phyloP scores from a whole-genome alignment of 2,329 filamentous ascomycete species.

The Pseudomassariella vexata region DNA sequence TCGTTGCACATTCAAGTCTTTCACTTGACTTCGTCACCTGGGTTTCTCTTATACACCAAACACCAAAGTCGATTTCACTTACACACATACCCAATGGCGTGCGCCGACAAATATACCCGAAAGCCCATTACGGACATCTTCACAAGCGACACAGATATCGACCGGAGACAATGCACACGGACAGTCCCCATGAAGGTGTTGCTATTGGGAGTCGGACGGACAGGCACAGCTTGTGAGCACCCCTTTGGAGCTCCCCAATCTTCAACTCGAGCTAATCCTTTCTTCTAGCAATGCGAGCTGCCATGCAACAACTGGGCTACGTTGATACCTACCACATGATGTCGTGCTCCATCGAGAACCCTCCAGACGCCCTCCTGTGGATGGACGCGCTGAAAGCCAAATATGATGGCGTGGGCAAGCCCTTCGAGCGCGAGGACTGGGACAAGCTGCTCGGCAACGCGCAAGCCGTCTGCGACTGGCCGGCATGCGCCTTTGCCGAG shows the following conservation, averaged over 20 bases:
- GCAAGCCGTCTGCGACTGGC: constrained; percentile 65
- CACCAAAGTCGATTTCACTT: too few relatives aligned
- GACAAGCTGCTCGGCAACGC: constrained; percentile 62
- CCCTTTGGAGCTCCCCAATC: neutral
- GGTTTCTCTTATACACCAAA: too few relatives aligned
- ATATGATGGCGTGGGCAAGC: constrained; percentile 49
- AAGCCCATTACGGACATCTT: constrained; percentile 54
- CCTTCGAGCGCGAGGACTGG: constrained; percentile 62
- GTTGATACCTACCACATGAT: constrained; percentile 70
- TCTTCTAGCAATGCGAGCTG: constrained; percentile 52
- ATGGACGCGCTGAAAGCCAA: constrained; percentile 59
- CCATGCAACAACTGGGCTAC: constrained; percentile 61
- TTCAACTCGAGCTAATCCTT: neutral
- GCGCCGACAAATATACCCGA: constrained; percentile 22
- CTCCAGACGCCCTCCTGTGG: constrained; percentile 63
- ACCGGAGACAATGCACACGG: constrained; percentile 58
- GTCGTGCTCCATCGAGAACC: constrained; percentile 58
- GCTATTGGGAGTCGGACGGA: constrained; percentile 62
- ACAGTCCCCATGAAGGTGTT: constrained; percentile 69
- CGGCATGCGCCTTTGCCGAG: constrained; percentile 60
- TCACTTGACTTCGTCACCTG: too few relatives aligned
- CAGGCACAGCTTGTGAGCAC: constrained; percentile 61
- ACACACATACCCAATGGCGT: too few relatives aligned
- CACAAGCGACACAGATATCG: constrained; percentile 62
- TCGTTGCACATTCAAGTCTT: too few relatives aligned